Conservation (phyloP, 2,329 filamentous ascomycete genomes). For the Chaetomiaceae sp. region DNA sequence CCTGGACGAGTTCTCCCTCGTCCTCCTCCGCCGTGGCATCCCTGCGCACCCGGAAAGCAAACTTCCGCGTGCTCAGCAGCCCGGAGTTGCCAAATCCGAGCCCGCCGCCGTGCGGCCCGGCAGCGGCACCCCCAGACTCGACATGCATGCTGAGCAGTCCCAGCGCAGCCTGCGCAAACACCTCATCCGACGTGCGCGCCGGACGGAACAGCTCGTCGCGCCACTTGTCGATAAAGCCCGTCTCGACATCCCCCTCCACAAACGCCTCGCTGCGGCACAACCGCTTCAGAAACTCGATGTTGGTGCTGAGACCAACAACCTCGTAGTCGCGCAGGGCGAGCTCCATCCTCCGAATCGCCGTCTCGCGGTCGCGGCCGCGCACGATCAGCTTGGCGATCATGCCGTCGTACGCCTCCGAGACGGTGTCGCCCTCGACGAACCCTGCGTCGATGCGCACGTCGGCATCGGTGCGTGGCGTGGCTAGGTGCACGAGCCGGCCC, state of each 20-base stretch:
- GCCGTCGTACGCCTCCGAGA: constrained; percentile 92
- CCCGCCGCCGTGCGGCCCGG: constrained; percentile 40
- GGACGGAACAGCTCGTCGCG: constrained; percentile 69
- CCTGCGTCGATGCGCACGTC: constrained; percentile 89
- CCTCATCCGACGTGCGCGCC: constrained; percentile 57
- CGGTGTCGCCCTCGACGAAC: constrained; percentile 83
- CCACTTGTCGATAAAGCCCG: constrained; percentile 92
- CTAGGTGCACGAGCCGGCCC: constrained; percentile 76
- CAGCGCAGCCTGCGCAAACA: constrained; percentile 81
- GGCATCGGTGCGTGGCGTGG: constrained; percentile 60
- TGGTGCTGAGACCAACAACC: constrained; percentile 86
- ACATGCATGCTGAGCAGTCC: constrained; percentile 56
- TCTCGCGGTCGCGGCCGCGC: constrained; percentile 67
- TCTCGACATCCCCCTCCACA: constrained; percentile 82
- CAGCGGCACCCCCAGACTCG: constrained; percentile 12
- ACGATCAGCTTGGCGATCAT: constrained; percentile 99
- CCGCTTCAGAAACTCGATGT: constrained; percentile 92
- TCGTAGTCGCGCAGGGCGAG: constrained; percentile 82
- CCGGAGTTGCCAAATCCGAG: constrained; percentile 49
- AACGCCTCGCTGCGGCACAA: constrained; percentile 79
- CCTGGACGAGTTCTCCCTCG: constrained; percentile 46
- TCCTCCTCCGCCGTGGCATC: constrained; percentile 52
- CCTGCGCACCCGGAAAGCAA: constrained; percentile 42
- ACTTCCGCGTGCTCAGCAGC: constrained; percentile 38
- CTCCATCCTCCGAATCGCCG: constrained; percentile 75